Base-by-base conservation (phyloP, 768 basidiomycete species). In the Rhizopogon vulgaris region DNA sequence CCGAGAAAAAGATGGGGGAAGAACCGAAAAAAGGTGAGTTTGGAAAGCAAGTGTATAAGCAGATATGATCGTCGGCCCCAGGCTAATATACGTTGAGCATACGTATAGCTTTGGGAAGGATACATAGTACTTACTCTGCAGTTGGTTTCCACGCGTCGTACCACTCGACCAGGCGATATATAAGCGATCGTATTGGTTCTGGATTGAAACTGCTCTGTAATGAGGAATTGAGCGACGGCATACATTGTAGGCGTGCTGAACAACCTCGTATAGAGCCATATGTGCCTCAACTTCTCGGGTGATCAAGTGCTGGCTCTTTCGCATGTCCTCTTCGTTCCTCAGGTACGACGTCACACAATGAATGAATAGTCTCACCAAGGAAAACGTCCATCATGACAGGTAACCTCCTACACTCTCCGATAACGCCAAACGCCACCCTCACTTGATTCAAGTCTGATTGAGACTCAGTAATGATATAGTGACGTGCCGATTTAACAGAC, bases 111-210 rank as follows among this genome's bases (percentile, higher is more conserved):
- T 32, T 11, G 17, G 34, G 36, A 55, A 36, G 40, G 42, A 30
- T 12, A 27, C 32, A 38, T 17, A 34, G 24, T 8, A 73, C 79
- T 65, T 56, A 85, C 87, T 87, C 85, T 41, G 68, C 59, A 12
- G 78, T 76, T 1, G 87, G 87, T 18, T 74, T 73, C 90, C 90
- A 92, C n/a, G 79, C 77, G 48, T 75, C 74, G 61, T 83, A 87
- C 90, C 90, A 91, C 22, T 83, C 77, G 15, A 82, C 68, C 4
- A 91, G 66, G 34, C 83, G 74, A 48, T 74, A 73, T 0, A 90
- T 70, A 18, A 91, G 75, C 24, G 70, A 66, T 11, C 72, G 70
- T 7, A 91, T 73, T 22, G 78, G 62, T 25, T 74, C 68, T 1
- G 79, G 69, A 52, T 82, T 75, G 17, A 69, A 63, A 24, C 72